Evolutionary conservation across 345 rosid species (phyloP).

Genomic region (Rhodamnia argentea): DNA sequence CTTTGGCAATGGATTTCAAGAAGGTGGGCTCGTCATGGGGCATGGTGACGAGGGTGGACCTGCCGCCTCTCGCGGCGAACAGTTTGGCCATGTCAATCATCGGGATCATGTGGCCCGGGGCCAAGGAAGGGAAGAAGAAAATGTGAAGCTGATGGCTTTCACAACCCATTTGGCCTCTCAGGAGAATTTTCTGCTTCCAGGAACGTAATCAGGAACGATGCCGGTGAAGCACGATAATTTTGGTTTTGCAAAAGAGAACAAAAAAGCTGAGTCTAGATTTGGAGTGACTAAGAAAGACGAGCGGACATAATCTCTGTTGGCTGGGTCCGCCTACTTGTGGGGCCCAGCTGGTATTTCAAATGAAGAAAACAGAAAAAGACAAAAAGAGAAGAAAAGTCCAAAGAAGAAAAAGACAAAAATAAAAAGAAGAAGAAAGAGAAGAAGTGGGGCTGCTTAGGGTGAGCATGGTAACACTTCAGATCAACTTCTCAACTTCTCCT

Average conservation of each 20-base stretch:
- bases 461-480: too few species aligned
- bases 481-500: too few species aligned
- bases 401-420: too few species aligned
- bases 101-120: constrained; percentile 25
- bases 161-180: neutral
- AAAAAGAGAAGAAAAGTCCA: too few species aligned
- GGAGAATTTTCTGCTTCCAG: neutral
- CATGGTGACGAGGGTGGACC: constrained; percentile 22
- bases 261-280: neutral
- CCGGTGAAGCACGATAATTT: neutral
- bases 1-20: neutral
- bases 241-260: neutral
- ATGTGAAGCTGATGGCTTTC: neutral
- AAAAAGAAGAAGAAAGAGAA: too few species aligned
- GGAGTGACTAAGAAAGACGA: neutral
- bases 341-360: too few species aligned
- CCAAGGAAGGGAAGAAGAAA: constrained; percentile 26
- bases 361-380: too few species aligned
- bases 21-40: constrained; percentile 8
- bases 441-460: too few species aligned
- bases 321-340: too few species aligned
- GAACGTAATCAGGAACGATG: neutral
- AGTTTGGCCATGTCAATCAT: constrained; percentile 26
- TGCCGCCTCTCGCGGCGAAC: constrained; percentile 15
- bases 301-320: neutral